Base-by-base conservation (phyloP, 805 yeast species). In the Saccharomycopsis guyanensis region DNA sequence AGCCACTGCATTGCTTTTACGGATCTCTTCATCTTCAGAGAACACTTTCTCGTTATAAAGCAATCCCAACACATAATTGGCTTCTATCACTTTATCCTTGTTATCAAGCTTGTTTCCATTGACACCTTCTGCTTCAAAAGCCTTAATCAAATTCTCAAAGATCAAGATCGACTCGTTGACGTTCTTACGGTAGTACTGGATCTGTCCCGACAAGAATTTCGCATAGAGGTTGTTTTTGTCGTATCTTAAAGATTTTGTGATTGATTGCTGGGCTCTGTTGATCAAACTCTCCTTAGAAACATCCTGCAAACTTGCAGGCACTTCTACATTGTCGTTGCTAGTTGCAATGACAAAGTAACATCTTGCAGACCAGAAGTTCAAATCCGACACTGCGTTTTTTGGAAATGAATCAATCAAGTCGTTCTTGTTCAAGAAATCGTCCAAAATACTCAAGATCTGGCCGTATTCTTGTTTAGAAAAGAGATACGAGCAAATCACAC, bases 291-390 rank as follows among this genome's bases (percentile, higher is more conserved):
- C 46, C 2, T 31, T 25, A 5, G 42, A 13, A 18, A 38, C 18
- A 16, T 12, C 18, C 2, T 18, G n/a, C 15, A 47, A 12, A 22
- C 25, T 22, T 8, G 24, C 34, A 7, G 43, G 33, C 6, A n/a
- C 20, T 15, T 33, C 46, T 10, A 10, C 20, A 18, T 19, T 29
- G 31, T 23, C 16, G 19, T 32, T 33, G 10, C 32, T 19, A 4
- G 23, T 42, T 12, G 47, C 50, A 34, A 46, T 37, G 3, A 47
- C 45, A 55, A 81, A 89, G 42, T 76, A 70, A 15, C 84, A 80
- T 61, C 97, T 75, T 3, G 87, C 98, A 46, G 80, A 69, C 97
- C 97, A 93, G 56, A 85, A 85, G 41, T 73, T 63, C 2, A 86
- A 79, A 52, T 83, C 89, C 27, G 84, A 73, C 19, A 68, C 57